These are phyloP conservation scores for Potentilla sterilis DNA, from an alignment of 306 rosid species.

Conservation along the genomic window DNA sequence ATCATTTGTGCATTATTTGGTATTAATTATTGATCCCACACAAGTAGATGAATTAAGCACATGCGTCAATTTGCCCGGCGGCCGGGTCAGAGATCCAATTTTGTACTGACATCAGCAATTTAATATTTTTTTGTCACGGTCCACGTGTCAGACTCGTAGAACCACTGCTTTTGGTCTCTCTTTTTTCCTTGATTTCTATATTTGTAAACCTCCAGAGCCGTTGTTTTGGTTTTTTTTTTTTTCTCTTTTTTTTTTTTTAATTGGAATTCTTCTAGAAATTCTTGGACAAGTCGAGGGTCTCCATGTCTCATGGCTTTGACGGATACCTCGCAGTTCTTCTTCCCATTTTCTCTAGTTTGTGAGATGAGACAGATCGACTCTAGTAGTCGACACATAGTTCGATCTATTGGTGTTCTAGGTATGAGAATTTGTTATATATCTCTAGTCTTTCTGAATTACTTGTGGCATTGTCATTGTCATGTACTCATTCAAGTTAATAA, in stretches of 20 bases:
- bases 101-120: constrained; percentile 18
- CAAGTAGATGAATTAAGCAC: constrained; percentile 39
- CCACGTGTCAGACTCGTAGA: not conserved
- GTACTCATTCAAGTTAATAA: too few species aligned
- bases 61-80: constrained; percentile 65
- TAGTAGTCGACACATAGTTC: too few species aligned
- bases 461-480: too few species aligned
- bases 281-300: constrained; percentile 4
- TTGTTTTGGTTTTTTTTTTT: not conserved
- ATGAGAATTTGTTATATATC: too few species aligned
- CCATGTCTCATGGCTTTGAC: not conserved
- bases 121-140: too few species aligned
- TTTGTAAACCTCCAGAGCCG: not conserved
- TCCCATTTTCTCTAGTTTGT: not conserved
- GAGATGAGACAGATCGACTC: too few species aligned
- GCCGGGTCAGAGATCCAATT: constrained; percentile 42
- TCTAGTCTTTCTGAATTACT: too few species aligned
- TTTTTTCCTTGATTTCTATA: not conserved
- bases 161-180: not conserved
- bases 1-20: not conserved
- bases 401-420: too few species aligned
- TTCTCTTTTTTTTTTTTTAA: not conserved
- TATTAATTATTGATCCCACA: constrained; percentile 12
- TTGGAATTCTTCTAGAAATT: not conserved
- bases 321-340: not conserved